phyloP scores from a whole-genome alignment of 2,329 filamentous ascomycete genomes.

The Trichothecium sympodiale region DNA sequence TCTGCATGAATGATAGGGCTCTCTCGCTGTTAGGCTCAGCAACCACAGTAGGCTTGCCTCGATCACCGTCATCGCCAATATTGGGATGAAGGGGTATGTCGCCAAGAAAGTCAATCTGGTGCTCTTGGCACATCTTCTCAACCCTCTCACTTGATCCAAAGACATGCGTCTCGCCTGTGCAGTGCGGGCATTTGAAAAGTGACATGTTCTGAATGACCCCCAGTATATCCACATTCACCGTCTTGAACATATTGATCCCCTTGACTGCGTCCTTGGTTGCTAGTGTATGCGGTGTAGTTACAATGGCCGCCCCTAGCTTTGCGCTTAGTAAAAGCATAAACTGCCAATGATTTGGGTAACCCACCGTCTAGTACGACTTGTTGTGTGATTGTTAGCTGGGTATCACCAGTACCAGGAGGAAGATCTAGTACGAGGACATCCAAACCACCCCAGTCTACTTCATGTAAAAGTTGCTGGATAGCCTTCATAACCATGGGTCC shows the following conservation, averaged over 20 bases:
- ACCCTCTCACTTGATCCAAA: slow-evolving; percentile 62
- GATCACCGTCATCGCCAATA: slow-evolving; percentile 80
- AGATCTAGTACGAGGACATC: slow-evolving; percentile 86
- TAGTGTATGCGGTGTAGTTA: slow-evolving; percentile 89
- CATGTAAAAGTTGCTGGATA: slow-evolving; percentile 85
- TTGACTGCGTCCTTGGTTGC: slow-evolving; percentile 86
- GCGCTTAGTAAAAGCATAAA: slow-evolving; percentile 1
- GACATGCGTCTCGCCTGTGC: slow-evolving; percentile 61
- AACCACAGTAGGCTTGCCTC: slow-evolving; percentile 82
- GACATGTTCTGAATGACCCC: slow-evolving; percentile 93
- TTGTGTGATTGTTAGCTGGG: slow-evolving; percentile 93
- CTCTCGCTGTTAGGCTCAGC: slow-evolving; percentile 68
- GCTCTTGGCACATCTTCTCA: slow-evolving; percentile 54
- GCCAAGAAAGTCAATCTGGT: slow-evolving; percentile 70
- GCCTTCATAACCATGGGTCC: slow-evolving; percentile 98
- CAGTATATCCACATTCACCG: slow-evolving; percentile 68
- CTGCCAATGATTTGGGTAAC: slow-evolving; percentile 9
- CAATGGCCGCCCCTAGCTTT: slow-evolving; percentile 59
- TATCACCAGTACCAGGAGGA: slow-evolving; percentile 89
- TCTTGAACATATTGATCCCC: slow-evolving; percentile 86
- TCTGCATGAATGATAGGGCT: slow-evolving; percentile 58
- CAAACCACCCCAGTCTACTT: slow-evolving; percentile 85
- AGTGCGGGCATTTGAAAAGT: slow-evolving; percentile 70
- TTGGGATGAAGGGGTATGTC: slow-evolving; percentile 79
- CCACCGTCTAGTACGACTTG: slow-evolving; percentile 78